A percentile compares a stretch with the other conserved stretches of the same genome.
phyloP scores from a whole-genome alignment of 345 rosid species.

The Litchi chinensis region DNA sequence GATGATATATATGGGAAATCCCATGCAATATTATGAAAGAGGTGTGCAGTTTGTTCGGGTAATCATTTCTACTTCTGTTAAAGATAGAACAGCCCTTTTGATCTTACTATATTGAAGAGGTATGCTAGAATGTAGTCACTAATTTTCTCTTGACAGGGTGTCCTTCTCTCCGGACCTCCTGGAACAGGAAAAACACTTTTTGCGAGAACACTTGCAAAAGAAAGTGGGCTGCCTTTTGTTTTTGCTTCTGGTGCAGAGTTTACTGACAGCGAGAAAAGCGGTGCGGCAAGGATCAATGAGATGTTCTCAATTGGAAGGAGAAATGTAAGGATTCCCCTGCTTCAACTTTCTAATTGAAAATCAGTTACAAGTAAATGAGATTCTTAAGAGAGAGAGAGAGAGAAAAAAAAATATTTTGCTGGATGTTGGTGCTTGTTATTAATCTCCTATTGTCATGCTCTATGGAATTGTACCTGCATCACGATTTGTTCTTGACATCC shows the following conservation, averaged over 20 bases:
- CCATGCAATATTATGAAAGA: slow-evolving; percentile 89
- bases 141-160: slow-evolving; percentile 58
- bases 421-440: slow-evolving; percentile 5
- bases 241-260: slow-evolving; percentile 98
- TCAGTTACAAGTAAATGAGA: neutral
- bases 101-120: neutral
- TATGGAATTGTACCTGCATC: neutral
- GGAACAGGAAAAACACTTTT: slow-evolving; percentile 99
- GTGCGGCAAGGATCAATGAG: slow-evolving; percentile 87
- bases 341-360: slow-evolving; percentile 1
- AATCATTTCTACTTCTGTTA: slow-evolving; percentile 26
- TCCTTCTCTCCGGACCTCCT: slow-evolving; percentile 98
- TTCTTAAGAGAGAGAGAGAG: neutral
- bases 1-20: slow-evolving; percentile 93
- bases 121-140: slow-evolving; percentile 2
- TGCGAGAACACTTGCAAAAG: slow-evolving; percentile 93
- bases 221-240: slow-evolving; percentile 94
- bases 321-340: slow-evolving; percentile 60
- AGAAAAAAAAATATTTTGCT: neutral
- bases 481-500: neutral
- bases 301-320: slow-evolving; percentile 91
- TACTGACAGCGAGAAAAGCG: slow-evolving; percentile 90
- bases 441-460: neutral
- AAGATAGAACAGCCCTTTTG: slow-evolving; percentile 10
- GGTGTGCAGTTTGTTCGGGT: slow-evolving; percentile 93